A percentile compares a stretch with the other conserved stretches of the same genome.
These are phyloP conservation scores for Melastoma candidum DNA, from an alignment of 441 rosid genomes.

Conservation along the genomic window DNA sequence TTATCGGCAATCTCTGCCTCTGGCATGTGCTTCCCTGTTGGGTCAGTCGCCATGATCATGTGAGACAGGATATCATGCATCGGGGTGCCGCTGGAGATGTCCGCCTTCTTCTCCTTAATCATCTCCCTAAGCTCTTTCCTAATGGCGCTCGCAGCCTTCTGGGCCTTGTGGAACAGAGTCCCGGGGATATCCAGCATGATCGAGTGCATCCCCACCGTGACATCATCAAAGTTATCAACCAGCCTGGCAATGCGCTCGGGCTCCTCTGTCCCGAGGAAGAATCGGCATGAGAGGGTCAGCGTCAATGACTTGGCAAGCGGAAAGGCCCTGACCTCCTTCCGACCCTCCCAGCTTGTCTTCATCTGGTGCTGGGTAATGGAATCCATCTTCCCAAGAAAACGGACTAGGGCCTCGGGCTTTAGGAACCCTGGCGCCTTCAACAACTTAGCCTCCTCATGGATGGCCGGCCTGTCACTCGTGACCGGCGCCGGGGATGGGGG, in stretches of 20 bases:
- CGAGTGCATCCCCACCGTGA: conserved; percentile 20
- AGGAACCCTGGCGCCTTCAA: conserved; percentile 16
- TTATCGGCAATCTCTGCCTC: conserved; percentile 25
- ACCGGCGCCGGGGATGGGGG: conserved; percentile 1
- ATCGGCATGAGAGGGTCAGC: conserved; percentile 16
- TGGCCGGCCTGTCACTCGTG: neutral
- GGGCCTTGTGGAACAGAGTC: conserved; percentile 16
- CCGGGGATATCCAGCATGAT: conserved; percentile 17
- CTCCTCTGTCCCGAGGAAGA: conserved; percentile 18
- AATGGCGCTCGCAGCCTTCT: conserved; percentile 14
- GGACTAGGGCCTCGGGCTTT: conserved; percentile 16
- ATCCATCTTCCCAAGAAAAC: conserved; percentile 19
- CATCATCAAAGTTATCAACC: conserved; percentile 15
- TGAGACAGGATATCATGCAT: conserved; percentile 21
- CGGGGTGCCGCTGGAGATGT: conserved; percentile 10
- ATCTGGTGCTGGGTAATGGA: conserved; percentile 17
- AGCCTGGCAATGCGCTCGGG: conserved; percentile 21
- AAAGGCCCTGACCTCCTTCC: conserved; percentile 7
- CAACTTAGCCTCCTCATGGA: conserved; percentile 13
- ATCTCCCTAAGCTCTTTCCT: conserved; percentile 13
- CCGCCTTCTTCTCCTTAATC: conserved; percentile 19
- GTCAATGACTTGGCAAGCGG: conserved; percentile 16
- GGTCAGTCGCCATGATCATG: conserved; percentile 19
- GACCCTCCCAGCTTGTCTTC: conserved; percentile 14
- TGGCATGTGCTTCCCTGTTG: conserved; percentile 18